Evolutionary conservation across 768 basidiomycete species (phyloP).

Genomic region (Mycena venus): DNA sequence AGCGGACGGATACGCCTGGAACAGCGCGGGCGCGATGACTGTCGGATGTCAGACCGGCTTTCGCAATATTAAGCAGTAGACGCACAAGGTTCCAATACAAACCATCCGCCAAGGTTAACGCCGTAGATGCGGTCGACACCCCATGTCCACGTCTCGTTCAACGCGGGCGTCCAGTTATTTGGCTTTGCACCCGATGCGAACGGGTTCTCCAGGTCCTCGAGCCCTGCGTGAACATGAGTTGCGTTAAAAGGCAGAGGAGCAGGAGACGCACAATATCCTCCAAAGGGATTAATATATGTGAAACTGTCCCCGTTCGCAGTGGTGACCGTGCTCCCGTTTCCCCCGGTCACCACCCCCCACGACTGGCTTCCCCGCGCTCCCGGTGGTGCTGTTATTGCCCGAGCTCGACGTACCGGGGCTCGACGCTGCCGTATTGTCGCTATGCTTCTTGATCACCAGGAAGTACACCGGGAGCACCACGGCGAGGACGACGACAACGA

Average conservation of each 20-base stretch:
- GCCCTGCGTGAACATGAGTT: slow-evolving; percentile 43
- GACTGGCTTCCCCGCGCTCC: no score
- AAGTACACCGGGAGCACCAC: slow-evolving; percentile 1
- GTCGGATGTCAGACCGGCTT: no score
- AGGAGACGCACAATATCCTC: slow-evolving; percentile 15
- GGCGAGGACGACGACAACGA: neutral
- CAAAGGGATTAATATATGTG: slow-evolving; percentile 6
- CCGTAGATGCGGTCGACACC: slow-evolving; percentile 56
- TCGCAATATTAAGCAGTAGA: neutral
- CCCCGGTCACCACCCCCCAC: neutral
- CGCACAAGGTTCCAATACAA: slow-evolving; percentile 67
- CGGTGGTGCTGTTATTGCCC: no score
- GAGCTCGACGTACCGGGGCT: no score
- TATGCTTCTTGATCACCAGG: neutral
- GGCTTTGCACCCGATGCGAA: slow-evolving; percentile 63
- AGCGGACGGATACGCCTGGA: slow-evolving; percentile 72
- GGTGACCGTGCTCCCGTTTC: slow-evolving; percentile 9
- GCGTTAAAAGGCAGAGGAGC: neutral
- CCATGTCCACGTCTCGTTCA: slow-evolving; percentile 71
- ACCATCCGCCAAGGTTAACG: slow-evolving; percentile 76
- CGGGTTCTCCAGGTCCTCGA: slow-evolving; percentile 64
- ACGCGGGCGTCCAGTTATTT: slow-evolving; percentile 71
- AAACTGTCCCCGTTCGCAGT: slow-evolving; percentile 7
- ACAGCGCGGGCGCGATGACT: slow-evolving; percentile 75
- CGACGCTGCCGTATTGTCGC: neutral